These are phyloP conservation scores for Tetrapisispora phaffii DNA, from an alignment of 805 yeast species.

Conservation along the genomic window DNA sequence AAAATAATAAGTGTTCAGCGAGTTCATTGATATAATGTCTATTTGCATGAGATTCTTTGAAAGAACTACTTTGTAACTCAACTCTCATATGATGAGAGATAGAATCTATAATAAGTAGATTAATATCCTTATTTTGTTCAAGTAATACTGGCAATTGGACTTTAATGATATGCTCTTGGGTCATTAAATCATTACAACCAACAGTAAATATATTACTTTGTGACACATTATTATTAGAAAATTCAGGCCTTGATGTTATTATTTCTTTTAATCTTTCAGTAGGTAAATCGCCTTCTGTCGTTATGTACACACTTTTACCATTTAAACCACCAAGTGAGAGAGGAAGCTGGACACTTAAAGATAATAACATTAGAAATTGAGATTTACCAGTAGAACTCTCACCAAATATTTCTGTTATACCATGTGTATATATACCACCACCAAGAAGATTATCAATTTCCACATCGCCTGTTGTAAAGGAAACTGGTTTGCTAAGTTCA, in stretches of 20 bases:
- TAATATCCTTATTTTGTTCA: slow-evolving; percentile 33
- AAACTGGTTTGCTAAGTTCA: neutral
- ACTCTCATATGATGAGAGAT: slow-evolving; percentile 72
- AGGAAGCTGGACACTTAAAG: slow-evolving; percentile 49
- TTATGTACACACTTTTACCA: slow-evolving; percentile 52
- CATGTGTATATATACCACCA: slow-evolving; percentile 49
- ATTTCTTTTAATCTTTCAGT: slow-evolving; percentile 53
- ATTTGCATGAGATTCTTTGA: slow-evolving; percentile 32
- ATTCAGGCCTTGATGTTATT: slow-evolving; percentile 25
- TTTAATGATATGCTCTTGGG: slow-evolving; percentile 60
- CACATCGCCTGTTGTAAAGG: slow-evolving; percentile 45
- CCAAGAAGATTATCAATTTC: slow-evolving; percentile 39
- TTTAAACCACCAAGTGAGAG: slow-evolving; percentile 38
- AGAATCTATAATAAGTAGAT: slow-evolving; percentile 65
- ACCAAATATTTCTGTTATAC: slow-evolving; percentile 70
- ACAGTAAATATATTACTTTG: slow-evolving; percentile 39
- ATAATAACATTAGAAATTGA: slow-evolving; percentile 60
- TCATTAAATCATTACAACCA: slow-evolving; percentile 57
- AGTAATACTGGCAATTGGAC: slow-evolving; percentile 59
- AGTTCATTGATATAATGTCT: slow-evolving; percentile 35
- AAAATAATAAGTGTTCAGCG: slow-evolving; percentile 38
- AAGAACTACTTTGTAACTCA: slow-evolving; percentile 37
- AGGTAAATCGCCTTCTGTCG: slow-evolving; percentile 69
- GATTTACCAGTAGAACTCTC: slow-evolving; percentile 83
- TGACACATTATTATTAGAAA: slow-evolving; percentile 32